Evolutionary conservation across 2,329 filamentous ascomycete genomes (phyloP), one percentile per base, ranked within the genome.

Genomic region (Cryphonectria radicalis): DNA sequence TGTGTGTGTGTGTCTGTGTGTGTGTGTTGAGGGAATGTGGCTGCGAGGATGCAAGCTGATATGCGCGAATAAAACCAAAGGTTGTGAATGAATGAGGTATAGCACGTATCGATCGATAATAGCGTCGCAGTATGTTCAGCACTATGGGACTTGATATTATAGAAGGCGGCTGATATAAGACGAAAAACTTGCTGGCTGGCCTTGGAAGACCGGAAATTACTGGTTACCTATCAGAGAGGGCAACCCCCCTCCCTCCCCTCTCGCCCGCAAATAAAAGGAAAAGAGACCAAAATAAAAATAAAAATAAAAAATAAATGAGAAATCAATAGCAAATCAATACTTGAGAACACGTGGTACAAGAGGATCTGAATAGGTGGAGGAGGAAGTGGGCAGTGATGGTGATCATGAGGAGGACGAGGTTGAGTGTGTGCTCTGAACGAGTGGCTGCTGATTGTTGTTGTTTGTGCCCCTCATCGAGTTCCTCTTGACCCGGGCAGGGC

Each of bases 391-490:
- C 32, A 22, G 46, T 22, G 19, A 50, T 22, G 46, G 46, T 50
- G 46, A 22, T 50, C 46, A 50, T 50, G 46, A 50, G 22, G 6
- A 50, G 46, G 3, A 50, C 19, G 19, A 10, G 7, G 46, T 19
- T 50, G 19, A 50, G 46, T n/a, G 14, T 50, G 19, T n/a, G n/a
- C 22, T 4, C 28, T 59, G 25, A 59, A 59, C 4, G 55, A 59
- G 55, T 59, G 55, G 55, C 55, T 59, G 55, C 55, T 32, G 55
- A 17, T 19, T 59, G 22, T 50, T 50, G 22, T 46, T 50, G 46
- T n/a, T 46, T 50, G 55, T 59, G 55, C 55, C 55, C 55, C 55
- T 59, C 55, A 32, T 32, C 55, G 53, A 5, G 53, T 55, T n/a
- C n/a, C 22, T 10, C n/a, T n/a, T 25, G 53, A 28, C 53, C 53